These are phyloP conservation scores for Botrytis tulipae DNA, from an alignment of 2,329 filamentous ascomycete genomes.

Conservation along the genomic window DNA sequence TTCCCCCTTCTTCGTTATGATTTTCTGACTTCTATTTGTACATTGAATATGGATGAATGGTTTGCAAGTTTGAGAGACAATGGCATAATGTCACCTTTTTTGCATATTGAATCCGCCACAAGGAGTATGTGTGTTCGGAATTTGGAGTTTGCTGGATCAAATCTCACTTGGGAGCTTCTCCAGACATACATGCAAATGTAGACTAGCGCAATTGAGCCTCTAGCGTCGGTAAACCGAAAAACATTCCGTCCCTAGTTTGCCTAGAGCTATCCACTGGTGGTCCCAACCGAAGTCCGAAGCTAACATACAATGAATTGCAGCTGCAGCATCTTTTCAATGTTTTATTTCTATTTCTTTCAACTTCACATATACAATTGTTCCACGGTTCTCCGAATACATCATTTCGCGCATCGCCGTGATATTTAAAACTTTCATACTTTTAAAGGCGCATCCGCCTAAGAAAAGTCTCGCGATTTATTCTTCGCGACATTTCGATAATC, in stretches of 20 bases:
- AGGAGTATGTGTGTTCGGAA: not conserved
- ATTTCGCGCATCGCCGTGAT: not conserved
- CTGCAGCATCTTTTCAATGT: slow-evolving; percentile 8
- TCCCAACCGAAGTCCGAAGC: not conserved
- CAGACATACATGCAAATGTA: not conserved
- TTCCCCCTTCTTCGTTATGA: slow-evolving; percentile 10
- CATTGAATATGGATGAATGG: slow-evolving; percentile 6
- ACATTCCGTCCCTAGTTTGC: slow-evolving; percentile 4
- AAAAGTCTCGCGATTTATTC: slow-evolving; percentile 1
- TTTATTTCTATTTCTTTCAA: slow-evolving; percentile 2
- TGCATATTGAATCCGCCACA: not conserved
- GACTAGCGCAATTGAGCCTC: not conserved
- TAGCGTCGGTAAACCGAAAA: slow-evolving; percentile 8
- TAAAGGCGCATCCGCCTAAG: not conserved
- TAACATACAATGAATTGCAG: slow-evolving; percentile 6
- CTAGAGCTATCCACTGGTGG: not conserved
- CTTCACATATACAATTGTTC: not conserved
- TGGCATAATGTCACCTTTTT: slow-evolving; percentile 13
- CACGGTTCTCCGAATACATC: not conserved
- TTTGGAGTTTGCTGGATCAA: slow-evolving; percentile 3
- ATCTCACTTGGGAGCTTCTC: slow-evolving; percentile 8
- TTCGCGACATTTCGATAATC: not conserved
- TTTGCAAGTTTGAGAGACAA: slow-evolving; percentile 1
- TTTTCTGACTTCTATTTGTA: slow-evolving; percentile 2
- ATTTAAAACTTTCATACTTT: not conserved